Base-by-base conservation (phyloP, 805 yeast genomes). In the Monosporozyma servazzii region DNA sequence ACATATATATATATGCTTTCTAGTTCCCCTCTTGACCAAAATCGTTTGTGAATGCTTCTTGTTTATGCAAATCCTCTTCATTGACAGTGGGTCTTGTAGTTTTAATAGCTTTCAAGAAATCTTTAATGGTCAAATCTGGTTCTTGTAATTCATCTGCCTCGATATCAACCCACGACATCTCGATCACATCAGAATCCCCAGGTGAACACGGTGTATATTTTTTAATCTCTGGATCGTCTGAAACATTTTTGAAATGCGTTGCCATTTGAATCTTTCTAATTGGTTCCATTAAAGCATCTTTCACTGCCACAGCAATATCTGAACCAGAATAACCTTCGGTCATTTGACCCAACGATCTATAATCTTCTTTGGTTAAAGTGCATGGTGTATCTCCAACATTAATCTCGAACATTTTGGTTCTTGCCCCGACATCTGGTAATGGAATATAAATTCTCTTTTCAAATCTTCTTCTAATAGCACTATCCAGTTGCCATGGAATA, bases 221-320 rank as follows among this genome's bases (percentile, higher is more conserved):
- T 27, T 67, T 59, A 9, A 45, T 36, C 0, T 66, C 67, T 11
- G 69, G 61, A 30, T 69, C 72, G 27, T 71, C 73, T 2, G 71
- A 76, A 7, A 75, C 73, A 54, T 77, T 75, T 65, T 85, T 86
- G 74, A 93, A 93, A 73, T 93, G 99, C 0, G 99, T 93, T 0
- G 99, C 97, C 63, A 80, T 84, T 69, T 91, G 98, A 56, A 93
- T 88, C 65, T 88, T 89, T 61, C 99, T 79, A 53, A 93, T 88
- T 1, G 99, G 99, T 68, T 91, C 95, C 99, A 93, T 93, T 58
- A 93, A 74, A 0, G 98, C 98, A 68, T 93, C 99, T 60, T 96
- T 82, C 3, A 93, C 99, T 10, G 89, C 95, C 33, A 93, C 96
- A 0, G 97, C 91, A 42, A 93, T 79, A 76, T 93, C 99, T 65